phyloP scores from a whole-genome alignment of 495 filamentous ascomycete species.

The Neurospora sp. region DNA sequence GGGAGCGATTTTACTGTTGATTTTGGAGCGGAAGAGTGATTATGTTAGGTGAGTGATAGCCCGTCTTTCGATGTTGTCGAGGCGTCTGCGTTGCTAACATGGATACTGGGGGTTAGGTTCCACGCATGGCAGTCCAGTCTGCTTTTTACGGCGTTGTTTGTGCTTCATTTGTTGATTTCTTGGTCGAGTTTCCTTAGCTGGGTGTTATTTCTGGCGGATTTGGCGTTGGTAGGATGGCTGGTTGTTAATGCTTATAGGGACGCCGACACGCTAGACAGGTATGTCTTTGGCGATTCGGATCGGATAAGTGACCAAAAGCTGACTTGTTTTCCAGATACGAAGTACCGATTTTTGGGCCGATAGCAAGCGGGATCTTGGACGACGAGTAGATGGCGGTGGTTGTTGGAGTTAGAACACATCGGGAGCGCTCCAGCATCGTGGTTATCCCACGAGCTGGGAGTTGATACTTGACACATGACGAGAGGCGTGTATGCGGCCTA shows the following conservation, averaged over 20 bases:
- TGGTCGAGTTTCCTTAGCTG: conserved; percentile 79
- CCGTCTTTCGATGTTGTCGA: neutral
- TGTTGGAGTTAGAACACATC: neutral
- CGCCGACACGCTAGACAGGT: conserved; percentile 85
- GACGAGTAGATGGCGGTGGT: conserved; percentile 51
- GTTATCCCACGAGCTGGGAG: neutral
- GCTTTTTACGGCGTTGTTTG: conserved; percentile 75
- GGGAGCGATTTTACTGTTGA: conserved; percentile 71
- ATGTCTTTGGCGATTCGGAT: neutral
- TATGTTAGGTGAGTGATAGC: conserved; percentile 70
- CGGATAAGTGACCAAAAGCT: neutral
- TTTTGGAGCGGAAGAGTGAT: conserved; percentile 89
- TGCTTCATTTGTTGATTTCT: conserved; percentile 73
- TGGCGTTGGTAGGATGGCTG: conserved; percentile 67
- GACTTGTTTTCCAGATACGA: conserved; percentile 46
- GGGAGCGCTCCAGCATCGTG: neutral
- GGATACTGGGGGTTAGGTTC: conserved; percentile 44
- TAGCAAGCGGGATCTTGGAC: conserved; percentile 87
- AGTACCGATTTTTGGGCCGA: conserved; percentile 72
- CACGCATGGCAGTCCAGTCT: conserved; percentile 93
- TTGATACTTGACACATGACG: neutral
- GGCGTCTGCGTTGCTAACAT: neutral
- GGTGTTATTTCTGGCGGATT: conserved; percentile 65
- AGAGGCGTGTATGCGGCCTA: neutral
- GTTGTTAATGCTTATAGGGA: conserved; percentile 73